Evolutionary conservation across 2,329 filamentous ascomycete genomes (phyloP), one percentile per base, ranked within the genome.

Genomic region (Fusarium annulatum): DNA sequence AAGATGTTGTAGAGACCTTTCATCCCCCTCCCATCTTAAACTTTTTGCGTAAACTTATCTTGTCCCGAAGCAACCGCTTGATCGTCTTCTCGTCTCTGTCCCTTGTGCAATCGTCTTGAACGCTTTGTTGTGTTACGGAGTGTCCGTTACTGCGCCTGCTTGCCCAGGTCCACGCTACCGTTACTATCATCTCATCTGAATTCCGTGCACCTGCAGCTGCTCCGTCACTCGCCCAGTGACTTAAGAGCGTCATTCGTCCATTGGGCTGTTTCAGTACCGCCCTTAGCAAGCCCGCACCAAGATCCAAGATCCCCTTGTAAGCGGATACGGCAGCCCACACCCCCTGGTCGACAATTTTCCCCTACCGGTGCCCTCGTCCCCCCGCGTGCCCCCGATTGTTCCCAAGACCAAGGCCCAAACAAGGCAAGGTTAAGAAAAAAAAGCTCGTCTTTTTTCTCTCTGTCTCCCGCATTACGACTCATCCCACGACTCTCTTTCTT

Each of bases 321-420:
- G 77, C 74, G 75, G 74, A 78, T 78, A 77, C 77, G 65, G 76
- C 60, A 77, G 67, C 76, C 66, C 76, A 74, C 79, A 74, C 77
- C 75, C 77, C 78, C 77, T 76, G 67, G 77, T 76, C 74, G 68
- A 79, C 74, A 79, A 75, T 76, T 79, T 77, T 79, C 77, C 77
- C 78, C 74, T 79, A 77, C 77, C 79, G 77, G 72, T 77, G 76
- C 79, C 78, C 76, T 80, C 73, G 79, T 79, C 77, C 76, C 76
- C 76, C 26, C 26, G 26, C 26, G 23, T 23, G 23, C 23, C 23
- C 23, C 23, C 23, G 23, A 23, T 23, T 23, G 23, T 23, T 23
- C 23, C 23, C 23, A 23, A 23, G 23, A 23, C 23, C 23, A 23
- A 23, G 23, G 23, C 23, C 23, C 23, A 23, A 23, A 23, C 23